Percentiles rank a stretch among this genome's conserved stretches.
Evolutionary conservation across 768 basidiomycete genomes (phyloP).

Genomic region (Macrolepiota dolichaula): DNA sequence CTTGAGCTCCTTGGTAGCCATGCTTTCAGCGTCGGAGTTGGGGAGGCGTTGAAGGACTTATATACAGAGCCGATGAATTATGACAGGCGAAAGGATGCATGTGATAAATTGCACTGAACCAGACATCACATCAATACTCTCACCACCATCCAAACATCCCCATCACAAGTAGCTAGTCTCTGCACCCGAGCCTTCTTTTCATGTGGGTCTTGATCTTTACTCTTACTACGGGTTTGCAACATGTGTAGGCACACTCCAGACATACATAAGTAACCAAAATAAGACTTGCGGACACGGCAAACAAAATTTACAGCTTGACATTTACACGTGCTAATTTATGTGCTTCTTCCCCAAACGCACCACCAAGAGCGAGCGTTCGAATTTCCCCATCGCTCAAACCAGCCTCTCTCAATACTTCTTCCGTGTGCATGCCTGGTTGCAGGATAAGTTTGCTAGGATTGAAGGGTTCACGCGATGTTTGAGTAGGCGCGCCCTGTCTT

Average conservation of each 20-base stretch:
- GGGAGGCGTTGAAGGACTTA: neutral
- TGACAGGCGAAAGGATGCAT: neutral
- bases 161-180: too few relatives aligned
- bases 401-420: conserved; percentile 48
- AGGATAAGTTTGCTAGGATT: conserved; percentile 22
- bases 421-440: conserved; percentile 50
- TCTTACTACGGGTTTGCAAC: too few relatives aligned
- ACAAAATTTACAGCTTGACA: conserved; percentile 12
- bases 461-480: neutral
- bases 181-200: too few relatives aligned
- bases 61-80: neutral
- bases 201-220: too few relatives aligned
- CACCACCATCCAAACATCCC: too few relatives aligned
- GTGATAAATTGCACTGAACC: neutral
- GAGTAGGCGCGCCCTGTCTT: neutral
- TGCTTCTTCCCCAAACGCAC: conserved; percentile 41
- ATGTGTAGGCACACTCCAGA: too few relatives aligned
- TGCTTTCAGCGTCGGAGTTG: conserved; percentile 10
- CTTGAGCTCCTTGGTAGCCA: conserved; percentile 25
- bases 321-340: conserved; percentile 15
- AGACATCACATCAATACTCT: neutral
- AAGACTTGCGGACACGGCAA: neutral
- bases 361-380: conserved; percentile 36
- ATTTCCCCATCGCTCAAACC: conserved; percentile 43
- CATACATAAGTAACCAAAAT: too few relatives aligned